Conservation (phyloP, 768 basidiomycete genomes). For the Xerocomus potaroensis region DNA sequence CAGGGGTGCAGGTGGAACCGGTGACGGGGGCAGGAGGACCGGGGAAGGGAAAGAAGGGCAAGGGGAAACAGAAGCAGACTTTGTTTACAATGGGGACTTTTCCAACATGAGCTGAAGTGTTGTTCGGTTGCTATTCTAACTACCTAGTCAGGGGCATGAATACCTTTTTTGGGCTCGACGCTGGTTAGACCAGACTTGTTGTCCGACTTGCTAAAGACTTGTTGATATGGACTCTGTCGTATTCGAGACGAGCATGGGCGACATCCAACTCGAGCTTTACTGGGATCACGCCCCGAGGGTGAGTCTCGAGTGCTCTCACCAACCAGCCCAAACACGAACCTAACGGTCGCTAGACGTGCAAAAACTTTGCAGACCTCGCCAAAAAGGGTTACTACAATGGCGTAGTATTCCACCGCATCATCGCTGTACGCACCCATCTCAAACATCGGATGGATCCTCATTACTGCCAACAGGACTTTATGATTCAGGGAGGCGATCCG, state of each 20-base stretch:
- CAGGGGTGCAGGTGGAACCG: constrained; percentile 3
- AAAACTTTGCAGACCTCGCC: constrained; percentile 91
- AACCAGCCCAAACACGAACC: not conserved
- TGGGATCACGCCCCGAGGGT: constrained; percentile 85
- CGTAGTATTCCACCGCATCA: constrained; percentile 86
- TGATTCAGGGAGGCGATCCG: constrained; percentile 95
- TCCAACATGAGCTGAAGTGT: too few species aligned
- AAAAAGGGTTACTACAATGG: constrained; percentile 91
- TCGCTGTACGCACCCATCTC: constrained; percentile 63
- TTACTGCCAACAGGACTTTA: constrained; percentile 68
- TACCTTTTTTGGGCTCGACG: not conserved
- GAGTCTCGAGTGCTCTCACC: constrained; percentile 6
- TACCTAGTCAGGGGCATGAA: constrained; percentile 1
- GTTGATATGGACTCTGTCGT: constrained; percentile 49
- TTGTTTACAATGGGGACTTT: constrained; percentile 64
- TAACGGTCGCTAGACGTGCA: constrained; percentile 64
- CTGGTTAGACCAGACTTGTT: too few species aligned
- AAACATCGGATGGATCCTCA: too few species aligned
- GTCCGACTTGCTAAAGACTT: not conserved
- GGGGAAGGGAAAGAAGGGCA: constrained; percentile 65
- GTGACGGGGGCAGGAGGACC: not conserved
- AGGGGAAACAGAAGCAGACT: constrained; percentile 82
- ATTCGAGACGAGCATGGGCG: constrained; percentile 80
- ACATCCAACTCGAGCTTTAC: constrained; percentile 87
- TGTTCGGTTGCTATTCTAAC: too few species aligned